phyloP scores from a whole-genome alignment of 106 monocot genomes.

The Acorus calamus region DNA sequence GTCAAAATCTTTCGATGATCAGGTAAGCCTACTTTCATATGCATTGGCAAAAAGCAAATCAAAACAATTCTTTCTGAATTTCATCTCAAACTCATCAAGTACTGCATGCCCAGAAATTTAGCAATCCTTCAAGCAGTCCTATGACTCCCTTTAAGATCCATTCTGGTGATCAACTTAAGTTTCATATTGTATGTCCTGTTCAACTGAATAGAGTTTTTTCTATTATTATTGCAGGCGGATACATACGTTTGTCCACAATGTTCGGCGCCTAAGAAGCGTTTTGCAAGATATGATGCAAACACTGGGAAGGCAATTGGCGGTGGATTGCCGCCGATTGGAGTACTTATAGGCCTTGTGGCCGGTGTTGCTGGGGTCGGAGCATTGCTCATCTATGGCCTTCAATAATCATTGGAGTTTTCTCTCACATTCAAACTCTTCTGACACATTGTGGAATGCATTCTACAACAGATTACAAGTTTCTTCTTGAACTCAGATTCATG shows the following conservation, averaged over 20 bases:
- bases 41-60: not conserved
- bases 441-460: too few relatives aligned
- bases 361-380: constrained; percentile 83
- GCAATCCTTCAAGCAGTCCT: too few relatives aligned
- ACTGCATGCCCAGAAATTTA: not conserved
- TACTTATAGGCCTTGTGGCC: constrained; percentile 60
- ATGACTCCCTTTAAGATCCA: too few relatives aligned
- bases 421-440: too few relatives aligned
- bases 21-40: constrained; percentile 30
- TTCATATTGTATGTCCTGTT: not conserved
- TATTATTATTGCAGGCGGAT: constrained; percentile 58
- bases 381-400: constrained; percentile 83
- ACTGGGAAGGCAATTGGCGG: constrained; percentile 80
- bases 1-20: constrained; percentile 82
- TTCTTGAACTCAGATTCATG: too few relatives aligned
- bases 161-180: not conserved
- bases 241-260: constrained; percentile 90
- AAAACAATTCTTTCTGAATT: too few relatives aligned
- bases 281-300: constrained; percentile 60
- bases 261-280: constrained; percentile 84
- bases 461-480: too few relatives aligned
- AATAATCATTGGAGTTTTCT: constrained; percentile 22
- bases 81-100: not conserved
- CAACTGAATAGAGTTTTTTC: not conserved
- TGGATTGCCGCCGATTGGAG: constrained; percentile 64